Conservation (phyloP, 148 eudicot genomes). For the Amaranthus hypochondriacus region DNA sequence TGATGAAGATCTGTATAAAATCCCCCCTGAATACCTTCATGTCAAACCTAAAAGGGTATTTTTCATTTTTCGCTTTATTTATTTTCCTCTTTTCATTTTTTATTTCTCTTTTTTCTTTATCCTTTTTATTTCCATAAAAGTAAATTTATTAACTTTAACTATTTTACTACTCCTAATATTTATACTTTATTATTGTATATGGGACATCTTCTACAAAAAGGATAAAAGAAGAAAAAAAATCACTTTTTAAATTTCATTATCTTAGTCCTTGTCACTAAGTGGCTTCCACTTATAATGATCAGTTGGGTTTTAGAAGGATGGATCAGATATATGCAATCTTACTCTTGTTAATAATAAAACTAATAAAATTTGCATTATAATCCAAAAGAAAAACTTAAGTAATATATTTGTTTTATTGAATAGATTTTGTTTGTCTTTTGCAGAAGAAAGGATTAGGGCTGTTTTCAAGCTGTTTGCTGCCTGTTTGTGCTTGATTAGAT, state of each 20-base stretch:
- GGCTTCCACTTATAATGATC: too few relatives aligned
- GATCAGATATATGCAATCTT: too few relatives aligned
- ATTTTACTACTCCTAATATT: neutral
- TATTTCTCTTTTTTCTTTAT: neutral
- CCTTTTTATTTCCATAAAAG: neutral
- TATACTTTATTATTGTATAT: neutral
- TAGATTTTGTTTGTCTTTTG: constrained; percentile 16
- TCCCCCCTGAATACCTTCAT: constrained; percentile 51
- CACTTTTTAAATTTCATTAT: neutral
- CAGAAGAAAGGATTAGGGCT: constrained; percentile 67
- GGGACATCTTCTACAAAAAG: constrained; percentile 9
- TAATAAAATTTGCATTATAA: neutral
- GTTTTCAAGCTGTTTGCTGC: constrained; percentile 67
- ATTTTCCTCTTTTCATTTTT: neutral
- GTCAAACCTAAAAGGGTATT: constrained; percentile 44
- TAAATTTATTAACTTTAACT: neutral
- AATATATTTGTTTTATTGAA: neutral
- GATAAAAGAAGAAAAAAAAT: neutral
- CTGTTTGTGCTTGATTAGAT: constrained; percentile 39
- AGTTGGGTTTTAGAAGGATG: too few relatives aligned
- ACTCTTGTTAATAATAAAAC: too few relatives aligned
- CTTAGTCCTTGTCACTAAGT: neutral
- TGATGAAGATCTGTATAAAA: constrained; percentile 63
- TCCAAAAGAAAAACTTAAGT: too few relatives aligned
- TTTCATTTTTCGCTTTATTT: neutral